A percentile compares a stretch with the other conserved stretches of the same genome.
Evolutionary conservation across 2,329 filamentous ascomycete genomes (phyloP).

Genomic region (Zarea fungicola): DNA sequence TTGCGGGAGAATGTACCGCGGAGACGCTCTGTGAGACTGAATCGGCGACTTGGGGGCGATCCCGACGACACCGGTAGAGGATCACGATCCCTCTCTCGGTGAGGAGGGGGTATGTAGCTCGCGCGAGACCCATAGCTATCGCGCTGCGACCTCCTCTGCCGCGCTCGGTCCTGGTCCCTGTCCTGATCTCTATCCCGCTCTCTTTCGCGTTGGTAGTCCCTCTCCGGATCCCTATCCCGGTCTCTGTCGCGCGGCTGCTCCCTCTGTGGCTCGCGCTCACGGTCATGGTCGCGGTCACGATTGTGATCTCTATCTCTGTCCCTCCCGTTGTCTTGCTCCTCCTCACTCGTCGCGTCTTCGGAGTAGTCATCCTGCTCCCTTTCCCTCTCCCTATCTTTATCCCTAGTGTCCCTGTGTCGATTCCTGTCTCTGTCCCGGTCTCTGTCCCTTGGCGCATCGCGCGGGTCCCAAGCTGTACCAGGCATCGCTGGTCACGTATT

Average conservation of each 20-base stretch:
- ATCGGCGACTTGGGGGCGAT: conserved; percentile 29
- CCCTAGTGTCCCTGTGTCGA: conserved; percentile 13
- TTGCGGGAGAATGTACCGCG: conserved; percentile 29
- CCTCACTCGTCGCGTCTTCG: neutral
- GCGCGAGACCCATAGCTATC: conserved; percentile 15
- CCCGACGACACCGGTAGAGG: conserved; percentile 7
- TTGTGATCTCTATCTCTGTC: conserved; percentile 16
- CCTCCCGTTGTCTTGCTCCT: conserved; percentile 15
- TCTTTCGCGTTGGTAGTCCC: conserved; percentile 9
- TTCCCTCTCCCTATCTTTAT: conserved; percentile 12
- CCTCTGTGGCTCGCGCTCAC: conserved; percentile 11
- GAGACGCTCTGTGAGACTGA: conserved; percentile 37
- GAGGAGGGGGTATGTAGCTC: neutral
- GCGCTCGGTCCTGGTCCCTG: conserved; percentile 13
- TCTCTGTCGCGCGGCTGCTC: conserved; percentile 12
- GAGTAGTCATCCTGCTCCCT: conserved; percentile 2
- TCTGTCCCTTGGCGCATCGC: conserved; percentile 11
- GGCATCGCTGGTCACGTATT: conserved; percentile 6
- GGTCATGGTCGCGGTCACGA: conserved; percentile 19
- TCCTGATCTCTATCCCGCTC: conserved; percentile 6
- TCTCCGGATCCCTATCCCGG: conserved; percentile 13
- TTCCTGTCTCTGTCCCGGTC: conserved; percentile 18
- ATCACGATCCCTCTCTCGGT: neutral
- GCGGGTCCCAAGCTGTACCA: neutral
- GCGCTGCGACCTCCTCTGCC: conserved; percentile 15